Conservation (phyloP, 176 grass and related monocot genomes). For the Musa itinerans region DNA sequence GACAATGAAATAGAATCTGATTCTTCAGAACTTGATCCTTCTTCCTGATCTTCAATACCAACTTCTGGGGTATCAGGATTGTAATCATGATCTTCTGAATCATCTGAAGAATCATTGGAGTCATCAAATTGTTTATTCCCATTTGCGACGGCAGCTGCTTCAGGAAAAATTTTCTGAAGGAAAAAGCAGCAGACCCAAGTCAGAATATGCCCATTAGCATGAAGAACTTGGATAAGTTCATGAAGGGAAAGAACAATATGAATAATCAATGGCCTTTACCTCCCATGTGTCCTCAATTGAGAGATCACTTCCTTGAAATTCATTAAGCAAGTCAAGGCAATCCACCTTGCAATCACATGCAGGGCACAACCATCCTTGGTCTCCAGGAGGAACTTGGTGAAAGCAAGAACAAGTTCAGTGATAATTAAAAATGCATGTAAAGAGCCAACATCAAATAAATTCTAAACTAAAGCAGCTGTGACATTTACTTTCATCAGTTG, state of each 20-base stretch:
- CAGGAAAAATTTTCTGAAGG: constrained; percentile 85
- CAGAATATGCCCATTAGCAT: background rate
- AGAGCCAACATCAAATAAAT: background rate
- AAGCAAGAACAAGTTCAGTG: constrained; percentile 28
- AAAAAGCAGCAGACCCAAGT: constrained; percentile 1
- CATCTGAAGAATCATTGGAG: constrained; percentile 45
- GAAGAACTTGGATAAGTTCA: background rate
- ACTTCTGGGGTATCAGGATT: constrained; percentile 36
- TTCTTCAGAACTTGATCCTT: constrained; percentile 49
- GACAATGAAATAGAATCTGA: constrained; percentile 44
- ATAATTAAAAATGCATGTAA: constrained; percentile 7
- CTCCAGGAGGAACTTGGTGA: constrained; percentile 58
- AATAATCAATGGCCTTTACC: constrained; percentile 34
- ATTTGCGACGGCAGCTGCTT: constrained; percentile 53
- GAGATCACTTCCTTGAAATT: constrained; percentile 72
- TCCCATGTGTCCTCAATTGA: constrained; percentile 82
- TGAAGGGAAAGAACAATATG: background rate
- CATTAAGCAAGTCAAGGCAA: constrained; percentile 78
- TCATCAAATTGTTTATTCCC: constrained; percentile 38
- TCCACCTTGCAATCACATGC: constrained; percentile 86
- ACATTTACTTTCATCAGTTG: constrained; percentile 62
- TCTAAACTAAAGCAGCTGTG: background rate
- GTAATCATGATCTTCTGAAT: constrained; percentile 56
- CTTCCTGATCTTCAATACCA: constrained; percentile 22
- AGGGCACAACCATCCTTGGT: constrained; percentile 87